Percentiles rank a stretch among this genome's conserved stretches.
Evolutionary conservation across 1,284 basidiomycete species (phyloP).

Genomic region (Somion occarium): DNA sequence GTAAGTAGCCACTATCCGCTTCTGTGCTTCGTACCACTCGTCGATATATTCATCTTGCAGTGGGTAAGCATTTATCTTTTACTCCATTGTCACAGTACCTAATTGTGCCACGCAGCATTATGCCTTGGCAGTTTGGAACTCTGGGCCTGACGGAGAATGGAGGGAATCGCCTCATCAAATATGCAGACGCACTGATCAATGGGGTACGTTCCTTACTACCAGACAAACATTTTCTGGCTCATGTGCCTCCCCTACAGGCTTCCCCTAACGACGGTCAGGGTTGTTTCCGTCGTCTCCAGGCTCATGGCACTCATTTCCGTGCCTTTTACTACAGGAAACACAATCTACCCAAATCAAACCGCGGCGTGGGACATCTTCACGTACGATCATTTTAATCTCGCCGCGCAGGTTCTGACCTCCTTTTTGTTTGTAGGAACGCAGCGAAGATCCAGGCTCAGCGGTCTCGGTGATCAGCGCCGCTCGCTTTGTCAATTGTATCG

Average conservation of each 20-base stretch:
- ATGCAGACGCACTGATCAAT: conserved; percentile 44
- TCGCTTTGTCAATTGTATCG: not conserved
- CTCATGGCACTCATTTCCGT: conserved; percentile 5
- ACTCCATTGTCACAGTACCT: not conserved
- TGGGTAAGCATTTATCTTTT: conserved; percentile 8
- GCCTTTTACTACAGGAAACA: conserved; percentile 22
- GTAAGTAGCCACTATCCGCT: conserved; percentile 30
- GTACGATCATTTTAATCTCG: conserved; percentile 27
- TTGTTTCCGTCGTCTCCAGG: not conserved
- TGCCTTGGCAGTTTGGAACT: conserved; percentile 57
- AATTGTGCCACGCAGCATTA: conserved; percentile 32
- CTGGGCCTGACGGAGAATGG: conserved; percentile 44
- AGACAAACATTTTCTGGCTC: too few species aligned
- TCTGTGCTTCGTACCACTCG: not conserved
- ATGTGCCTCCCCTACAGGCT: conserved; percentile 33
- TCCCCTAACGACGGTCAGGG: conserved; percentile 51
- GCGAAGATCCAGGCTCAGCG: conserved; percentile 33
- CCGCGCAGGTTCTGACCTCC: conserved; percentile 7
- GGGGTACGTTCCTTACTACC: conserved; percentile 33
- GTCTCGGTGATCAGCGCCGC: conserved; percentile 14
- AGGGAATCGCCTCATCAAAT: conserved; percentile 50
- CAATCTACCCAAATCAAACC: conserved; percentile 51
- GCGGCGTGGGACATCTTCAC: conserved; percentile 46
- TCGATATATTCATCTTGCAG: conserved; percentile 1
- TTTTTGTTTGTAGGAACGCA: conserved; percentile 19